These are phyloP conservation scores for Colletotrichum horii DNA, from an alignment of 2,329 filamentous ascomycete species.

Conservation along the genomic window DNA sequence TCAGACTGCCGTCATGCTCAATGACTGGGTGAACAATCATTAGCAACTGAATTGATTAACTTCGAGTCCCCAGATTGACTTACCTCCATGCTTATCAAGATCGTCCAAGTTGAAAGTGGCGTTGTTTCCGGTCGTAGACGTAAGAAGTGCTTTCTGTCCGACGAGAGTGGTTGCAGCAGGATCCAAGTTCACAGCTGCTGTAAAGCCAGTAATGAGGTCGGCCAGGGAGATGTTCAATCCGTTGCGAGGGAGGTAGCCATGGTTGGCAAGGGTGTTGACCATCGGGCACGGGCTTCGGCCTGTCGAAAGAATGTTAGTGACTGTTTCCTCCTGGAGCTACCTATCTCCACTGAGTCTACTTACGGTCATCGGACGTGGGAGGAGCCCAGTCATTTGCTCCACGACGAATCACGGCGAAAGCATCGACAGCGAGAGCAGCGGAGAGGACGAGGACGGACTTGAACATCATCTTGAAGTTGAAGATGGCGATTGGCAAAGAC, in stretches of 20 bases:
- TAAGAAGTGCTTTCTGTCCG: conserved; percentile 17
- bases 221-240: conserved; percentile 21
- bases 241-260: conserved; percentile 25
- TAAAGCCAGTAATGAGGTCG: conserved; percentile 20
- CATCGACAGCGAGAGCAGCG: background rate
- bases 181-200: conserved; percentile 21
- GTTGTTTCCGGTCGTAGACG: conserved; percentile 32
- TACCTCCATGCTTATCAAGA: conserved; percentile 27
- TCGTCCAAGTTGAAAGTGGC: conserved; percentile 34
- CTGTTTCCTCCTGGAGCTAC: too few species aligned
- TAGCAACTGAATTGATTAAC: background rate
- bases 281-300: conserved; percentile 28
- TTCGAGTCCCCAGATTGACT: background rate
- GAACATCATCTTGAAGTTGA: conserved; percentile 1
- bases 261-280: conserved; percentile 29
- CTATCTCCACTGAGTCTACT: background rate
- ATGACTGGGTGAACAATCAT: conserved; percentile 27
- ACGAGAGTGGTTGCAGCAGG: conserved; percentile 21
- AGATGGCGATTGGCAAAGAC: background rate
- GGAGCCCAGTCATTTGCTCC: conserved; percentile 11
- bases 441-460: background rate
- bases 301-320: background rate
- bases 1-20: conserved; percentile 38
- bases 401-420: background rate
- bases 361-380: conserved; percentile 10